Conservation (phyloP, 768 basidiomycete genomes). For the Leccinum longicurvipes region DNA sequence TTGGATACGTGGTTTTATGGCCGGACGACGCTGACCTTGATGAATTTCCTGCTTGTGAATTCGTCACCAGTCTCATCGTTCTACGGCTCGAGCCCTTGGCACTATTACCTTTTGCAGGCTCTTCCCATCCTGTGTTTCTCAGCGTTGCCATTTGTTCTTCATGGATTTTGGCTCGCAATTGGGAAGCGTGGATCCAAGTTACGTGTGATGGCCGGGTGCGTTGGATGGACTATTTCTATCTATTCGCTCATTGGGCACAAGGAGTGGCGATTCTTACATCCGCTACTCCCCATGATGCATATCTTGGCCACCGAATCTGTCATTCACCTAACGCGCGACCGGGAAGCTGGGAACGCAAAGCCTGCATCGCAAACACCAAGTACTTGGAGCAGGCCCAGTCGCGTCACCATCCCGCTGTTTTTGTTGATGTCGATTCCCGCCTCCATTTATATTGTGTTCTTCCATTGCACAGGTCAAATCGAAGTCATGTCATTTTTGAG, state of each 20-base stretch:
- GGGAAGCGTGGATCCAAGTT: slow-evolving; percentile 26
- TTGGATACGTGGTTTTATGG: slow-evolving; percentile 75
- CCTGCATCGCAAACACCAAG: background rate
- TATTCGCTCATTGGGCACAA: slow-evolving; percentile 90
- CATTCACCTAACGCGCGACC: slow-evolving; percentile 40
- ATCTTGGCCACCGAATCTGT: slow-evolving; percentile 74
- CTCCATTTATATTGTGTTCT: slow-evolving; percentile 64
- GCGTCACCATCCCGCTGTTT: slow-evolving; percentile 35
- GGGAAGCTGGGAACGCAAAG: slow-evolving; percentile 1
- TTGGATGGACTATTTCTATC: slow-evolving; percentile 59
- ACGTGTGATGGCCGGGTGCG: slow-evolving; percentile 44
- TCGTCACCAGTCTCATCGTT: slow-evolving; percentile 85
- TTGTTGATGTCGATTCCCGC: slow-evolving; percentile 57
- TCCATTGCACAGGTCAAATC: slow-evolving; percentile 81
- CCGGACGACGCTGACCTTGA: slow-evolving; percentile 62
- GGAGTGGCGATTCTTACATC: slow-evolving; percentile 97
- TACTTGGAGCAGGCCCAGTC: slow-evolving; percentile 15
- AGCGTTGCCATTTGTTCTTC: slow-evolving; percentile 65
- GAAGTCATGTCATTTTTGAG: slow-evolving; percentile 69
- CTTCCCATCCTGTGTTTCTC: slow-evolving; percentile 80
- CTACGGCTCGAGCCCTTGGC: slow-evolving; percentile 83
- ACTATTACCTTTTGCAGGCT: slow-evolving; percentile 86
- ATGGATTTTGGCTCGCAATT: slow-evolving; percentile 48
- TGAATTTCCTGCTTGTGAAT: slow-evolving; percentile 84
- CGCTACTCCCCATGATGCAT: slow-evolving; percentile 81